These are phyloP conservation scores for Candolleomyces eurysporus DNA, from an alignment of 768 basidiomycete genomes.

Conservation along the genomic window DNA sequence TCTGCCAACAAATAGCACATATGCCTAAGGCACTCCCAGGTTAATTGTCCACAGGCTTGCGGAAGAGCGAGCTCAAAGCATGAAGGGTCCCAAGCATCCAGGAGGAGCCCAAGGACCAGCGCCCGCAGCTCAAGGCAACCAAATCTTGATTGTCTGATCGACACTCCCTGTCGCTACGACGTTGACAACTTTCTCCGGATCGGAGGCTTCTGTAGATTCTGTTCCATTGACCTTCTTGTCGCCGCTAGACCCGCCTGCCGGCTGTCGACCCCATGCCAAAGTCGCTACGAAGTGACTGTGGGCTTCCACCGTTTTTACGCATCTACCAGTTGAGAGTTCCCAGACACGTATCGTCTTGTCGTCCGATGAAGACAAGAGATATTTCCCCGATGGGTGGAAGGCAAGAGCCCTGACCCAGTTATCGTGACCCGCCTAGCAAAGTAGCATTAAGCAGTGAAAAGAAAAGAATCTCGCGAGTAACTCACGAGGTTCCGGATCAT, in stretches of 20 bases:
- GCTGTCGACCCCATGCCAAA: conserved; percentile 75
- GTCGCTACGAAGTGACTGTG: conserved; percentile 83
- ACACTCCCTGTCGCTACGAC: conserved; percentile 69
- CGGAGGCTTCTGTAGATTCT: conserved; percentile 33
- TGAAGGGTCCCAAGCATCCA: background rate
- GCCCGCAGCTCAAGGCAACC: conserved; percentile 45
- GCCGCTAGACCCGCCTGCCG: conserved; percentile 37
- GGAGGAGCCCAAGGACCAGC: background rate
- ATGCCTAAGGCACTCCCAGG: background rate
- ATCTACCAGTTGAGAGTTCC: conserved; percentile 84
- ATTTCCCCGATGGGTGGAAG: conserved; percentile 90
- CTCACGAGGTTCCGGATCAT: conserved; percentile 72
- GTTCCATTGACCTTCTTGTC: conserved; percentile 31
- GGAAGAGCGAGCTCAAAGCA: background rate
- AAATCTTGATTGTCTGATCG: conserved; percentile 67
- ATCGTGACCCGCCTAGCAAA: conserved; percentile 67
- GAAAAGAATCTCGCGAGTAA: conserved; percentile 8
- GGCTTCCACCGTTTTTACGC: conserved; percentile 84
- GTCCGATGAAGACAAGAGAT: conserved; percentile 86
- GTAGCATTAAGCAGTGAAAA: background rate
- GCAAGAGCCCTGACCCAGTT: conserved; percentile 88
- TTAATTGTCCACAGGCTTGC: background rate
- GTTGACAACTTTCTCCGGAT: conserved; percentile 60
- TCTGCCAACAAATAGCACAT: background rate
- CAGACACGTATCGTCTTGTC: conserved; percentile 91